phyloP scores from a whole-genome alignment of 805 yeast genomes.

The Saccharomycopsis microspora region DNA sequence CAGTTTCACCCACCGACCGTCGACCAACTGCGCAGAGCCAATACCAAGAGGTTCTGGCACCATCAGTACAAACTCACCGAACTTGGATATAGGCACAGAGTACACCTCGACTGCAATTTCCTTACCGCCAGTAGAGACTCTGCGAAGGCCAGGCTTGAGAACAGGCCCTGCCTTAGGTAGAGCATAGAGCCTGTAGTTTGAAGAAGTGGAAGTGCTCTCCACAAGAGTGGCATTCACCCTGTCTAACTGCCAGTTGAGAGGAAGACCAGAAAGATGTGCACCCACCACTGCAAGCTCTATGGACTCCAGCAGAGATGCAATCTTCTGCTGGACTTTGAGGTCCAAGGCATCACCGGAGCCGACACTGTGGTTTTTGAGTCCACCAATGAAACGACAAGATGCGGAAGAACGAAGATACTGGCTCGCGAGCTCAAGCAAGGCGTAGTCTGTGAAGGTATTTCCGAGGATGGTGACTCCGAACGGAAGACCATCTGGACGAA shows the following conservation, averaged over 20 bases:
- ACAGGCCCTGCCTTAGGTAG: conserved; percentile 63
- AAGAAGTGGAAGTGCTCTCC: conserved; percentile 56
- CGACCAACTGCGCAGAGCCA: conserved; percentile 76
- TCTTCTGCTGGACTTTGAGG: conserved; percentile 29
- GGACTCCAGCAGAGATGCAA: conserved; percentile 24
- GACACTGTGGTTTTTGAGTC: conserved; percentile 17
- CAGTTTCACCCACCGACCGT: conserved; percentile 81
- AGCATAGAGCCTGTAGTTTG: conserved; percentile 67
- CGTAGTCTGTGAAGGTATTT: conserved; percentile 76
- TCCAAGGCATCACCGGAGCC: conserved; percentile 36
- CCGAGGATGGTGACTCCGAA: conserved; percentile 83
- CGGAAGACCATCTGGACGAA: conserved; percentile 71
- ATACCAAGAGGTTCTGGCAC: conserved; percentile 94
- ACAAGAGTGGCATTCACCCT: conserved; percentile 68
- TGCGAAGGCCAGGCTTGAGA: conserved; percentile 81
- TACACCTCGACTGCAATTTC: conserved; percentile 71
- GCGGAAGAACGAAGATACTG: conserved; percentile 42
- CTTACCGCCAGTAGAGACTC: conserved; percentile 44
- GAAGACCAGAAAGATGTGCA: conserved; percentile 83
- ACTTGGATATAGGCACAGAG: conserved; percentile 63
- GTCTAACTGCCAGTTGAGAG: conserved; percentile 88
- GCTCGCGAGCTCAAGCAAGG: conserved; percentile 73
- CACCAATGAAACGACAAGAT: conserved; percentile 7
- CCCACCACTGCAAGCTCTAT: conserved; percentile 89
- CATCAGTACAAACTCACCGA: conserved; percentile 77